phyloP scores from a whole-genome alignment of 768 basidiomycete species.

The Kondoa malvinella region DNA sequence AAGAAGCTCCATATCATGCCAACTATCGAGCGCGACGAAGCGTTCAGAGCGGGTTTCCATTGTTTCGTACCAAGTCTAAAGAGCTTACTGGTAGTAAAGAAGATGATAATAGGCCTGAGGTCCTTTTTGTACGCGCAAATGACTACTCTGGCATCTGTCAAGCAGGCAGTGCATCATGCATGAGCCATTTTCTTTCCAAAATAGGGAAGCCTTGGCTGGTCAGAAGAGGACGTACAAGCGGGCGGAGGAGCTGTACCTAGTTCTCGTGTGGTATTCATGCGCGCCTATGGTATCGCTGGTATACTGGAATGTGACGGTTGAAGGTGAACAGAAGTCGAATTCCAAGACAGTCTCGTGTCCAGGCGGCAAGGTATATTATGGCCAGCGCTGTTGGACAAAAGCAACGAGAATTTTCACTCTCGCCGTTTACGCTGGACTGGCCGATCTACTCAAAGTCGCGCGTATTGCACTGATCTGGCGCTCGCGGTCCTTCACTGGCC shows the following conservation, averaged over 20 bases:
- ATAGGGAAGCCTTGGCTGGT: neutral
- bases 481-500: too few species aligned
- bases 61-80: neutral
- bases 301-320: too few species aligned
- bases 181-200: neutral
- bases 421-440: too few species aligned
- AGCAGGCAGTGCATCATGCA: neutral
- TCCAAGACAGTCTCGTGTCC: too few species aligned
- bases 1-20: slow-evolving; percentile 1
- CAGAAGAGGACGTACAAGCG: neutral
- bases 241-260: neutral
- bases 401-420: too few species aligned
- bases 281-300: too few species aligned
- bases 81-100: neutral
- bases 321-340: too few species aligned
- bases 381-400: too few species aligned
- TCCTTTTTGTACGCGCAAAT: neutral
- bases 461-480: too few species aligned
- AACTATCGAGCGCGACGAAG: neutral
- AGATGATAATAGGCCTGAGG: neutral
- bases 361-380: too few species aligned
- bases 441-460: too few species aligned
- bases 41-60: too few species aligned
- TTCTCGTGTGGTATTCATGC: neutral
- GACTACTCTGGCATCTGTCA: neutral